phyloP scores from a whole-genome alignment of 1,284 basidiomycete species.

The Bondarzewia mesenterica region DNA sequence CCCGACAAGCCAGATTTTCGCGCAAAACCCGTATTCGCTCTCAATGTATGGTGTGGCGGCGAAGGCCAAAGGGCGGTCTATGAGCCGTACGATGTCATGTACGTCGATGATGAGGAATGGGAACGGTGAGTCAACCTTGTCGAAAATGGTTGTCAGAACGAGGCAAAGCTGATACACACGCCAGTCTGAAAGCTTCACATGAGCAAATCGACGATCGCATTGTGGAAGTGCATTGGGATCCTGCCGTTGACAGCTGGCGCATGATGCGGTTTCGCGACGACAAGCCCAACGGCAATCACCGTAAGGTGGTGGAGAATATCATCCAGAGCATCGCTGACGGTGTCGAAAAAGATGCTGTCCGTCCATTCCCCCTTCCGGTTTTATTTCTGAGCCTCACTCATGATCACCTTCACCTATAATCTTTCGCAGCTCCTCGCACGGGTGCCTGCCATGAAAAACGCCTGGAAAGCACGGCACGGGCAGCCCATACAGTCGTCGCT shows the following conservation, averaged over 20 bases:
- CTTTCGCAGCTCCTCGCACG: slow-evolving; percentile 50
- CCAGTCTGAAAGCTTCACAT: slow-evolving; percentile 76
- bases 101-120: slow-evolving; percentile 90
- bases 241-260: slow-evolving; percentile 59
- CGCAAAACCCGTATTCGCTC: slow-evolving; percentile 81
- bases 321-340: slow-evolving; percentile 86
- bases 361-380: slow-evolving; percentile 23
- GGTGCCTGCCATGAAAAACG: slow-evolving; percentile 48
- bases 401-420: background rate
- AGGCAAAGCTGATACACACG: slow-evolving; percentile 1
- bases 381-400: background rate
- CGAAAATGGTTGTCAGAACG: background rate
- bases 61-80: slow-evolving; percentile 54
- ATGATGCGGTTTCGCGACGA: slow-evolving; percentile 91
- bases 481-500: slow-evolving; percentile 20
- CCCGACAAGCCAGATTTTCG: slow-evolving; percentile 66
- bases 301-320: slow-evolving; percentile 75
- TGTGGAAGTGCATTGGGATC: slow-evolving; percentile 91
- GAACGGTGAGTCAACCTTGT: slow-evolving; percentile 53
- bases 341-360: slow-evolving; percentile 80
- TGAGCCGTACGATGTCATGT: slow-evolving; percentile 83
- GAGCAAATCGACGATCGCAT: slow-evolving; percentile 92
- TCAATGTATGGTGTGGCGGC: slow-evolving; percentile 75
- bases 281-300: slow-evolving; percentile 86
- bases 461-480: slow-evolving; percentile 59